phyloP scores from a whole-genome alignment of 2,329 filamentous ascomycete genomes.

The Sclerotiophoma versabilis region DNA sequence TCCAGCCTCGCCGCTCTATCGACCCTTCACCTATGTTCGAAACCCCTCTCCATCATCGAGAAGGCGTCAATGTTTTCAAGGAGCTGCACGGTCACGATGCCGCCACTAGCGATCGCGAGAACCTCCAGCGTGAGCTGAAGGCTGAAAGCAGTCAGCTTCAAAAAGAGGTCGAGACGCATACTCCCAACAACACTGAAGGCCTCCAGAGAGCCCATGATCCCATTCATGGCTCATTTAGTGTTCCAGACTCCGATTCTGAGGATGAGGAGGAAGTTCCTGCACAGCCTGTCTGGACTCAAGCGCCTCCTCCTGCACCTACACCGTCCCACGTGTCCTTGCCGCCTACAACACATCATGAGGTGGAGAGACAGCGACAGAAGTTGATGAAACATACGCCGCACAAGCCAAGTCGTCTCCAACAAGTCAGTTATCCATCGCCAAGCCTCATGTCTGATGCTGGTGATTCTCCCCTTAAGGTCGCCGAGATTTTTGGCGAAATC shows the following conservation, averaged over 20 bases:
- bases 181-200: conserved; percentile 26
- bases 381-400: conserved; percentile 45
- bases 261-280: conserved; percentile 42
- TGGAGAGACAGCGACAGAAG: conserved; percentile 39
- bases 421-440: conserved; percentile 43
- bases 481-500: conserved; percentile 29
- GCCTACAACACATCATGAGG: conserved; percentile 19
- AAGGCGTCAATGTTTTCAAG: conserved; percentile 41
- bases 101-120: conserved; percentile 24
- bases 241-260: conserved; percentile 23
- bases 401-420: conserved; percentile 44
- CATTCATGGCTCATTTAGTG: conserved; percentile 21
- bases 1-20: conserved; percentile 40
- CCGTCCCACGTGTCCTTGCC: conserved; percentile 43
- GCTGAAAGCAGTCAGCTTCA: neutral
- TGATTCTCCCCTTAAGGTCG: conserved; percentile 26
- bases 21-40: conserved; percentile 45
- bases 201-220: conserved; percentile 16
- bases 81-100: conserved; percentile 29
- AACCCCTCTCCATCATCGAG: conserved; percentile 19
- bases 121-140: conserved; percentile 17
- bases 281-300: conserved; percentile 39
- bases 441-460: conserved; percentile 39
- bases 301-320: conserved; percentile 45
- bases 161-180: conserved; percentile 26